These are phyloP conservation scores for Mucor plumbeus DNA, from an alignment of 371 early-diverging fungal genomes.

Conservation along the genomic window DNA sequence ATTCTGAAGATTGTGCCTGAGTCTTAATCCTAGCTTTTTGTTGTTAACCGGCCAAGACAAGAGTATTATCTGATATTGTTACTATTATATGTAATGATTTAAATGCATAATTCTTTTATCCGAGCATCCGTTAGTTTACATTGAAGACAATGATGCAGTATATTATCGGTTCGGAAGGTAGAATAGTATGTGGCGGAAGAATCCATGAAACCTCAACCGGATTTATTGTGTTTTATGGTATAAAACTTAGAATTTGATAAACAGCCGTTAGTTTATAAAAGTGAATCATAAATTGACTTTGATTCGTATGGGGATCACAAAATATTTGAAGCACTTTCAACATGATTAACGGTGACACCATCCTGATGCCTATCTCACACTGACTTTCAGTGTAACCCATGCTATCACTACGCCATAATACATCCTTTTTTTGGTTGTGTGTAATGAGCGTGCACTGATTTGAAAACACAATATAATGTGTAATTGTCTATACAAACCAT, in stretches of 20 bases:
- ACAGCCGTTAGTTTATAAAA: conserved; percentile 3
- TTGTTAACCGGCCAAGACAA: background rate
- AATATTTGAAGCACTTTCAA: background rate
- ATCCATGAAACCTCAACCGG: background rate
- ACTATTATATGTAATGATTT: no score
- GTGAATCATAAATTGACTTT: no score
- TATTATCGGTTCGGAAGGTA: no score
- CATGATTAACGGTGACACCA: background rate
- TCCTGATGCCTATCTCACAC: conserved; percentile 3
- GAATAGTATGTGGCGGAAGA: no score
- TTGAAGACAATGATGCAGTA: no score
- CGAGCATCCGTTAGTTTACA: no score
- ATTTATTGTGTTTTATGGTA: background rate
- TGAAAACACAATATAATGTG: background rate
- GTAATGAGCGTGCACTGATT: conserved; percentile 7
- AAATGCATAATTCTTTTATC: background rate
- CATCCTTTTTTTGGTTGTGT: background rate
- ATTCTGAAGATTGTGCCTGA: background rate
- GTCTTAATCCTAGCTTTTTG: background rate
- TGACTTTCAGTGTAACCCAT: conserved; percentile 6
- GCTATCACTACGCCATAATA: conserved; percentile 2
- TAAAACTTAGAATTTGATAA: background rate
- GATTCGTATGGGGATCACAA: conserved; percentile 1
- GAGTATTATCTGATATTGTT: background rate
- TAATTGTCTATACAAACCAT: conserved; percentile 7